phyloP scores from a whole-genome alignment of 2,329 filamentous ascomycete genomes.

The Phaeosphaeriaceae sp. region DNA sequence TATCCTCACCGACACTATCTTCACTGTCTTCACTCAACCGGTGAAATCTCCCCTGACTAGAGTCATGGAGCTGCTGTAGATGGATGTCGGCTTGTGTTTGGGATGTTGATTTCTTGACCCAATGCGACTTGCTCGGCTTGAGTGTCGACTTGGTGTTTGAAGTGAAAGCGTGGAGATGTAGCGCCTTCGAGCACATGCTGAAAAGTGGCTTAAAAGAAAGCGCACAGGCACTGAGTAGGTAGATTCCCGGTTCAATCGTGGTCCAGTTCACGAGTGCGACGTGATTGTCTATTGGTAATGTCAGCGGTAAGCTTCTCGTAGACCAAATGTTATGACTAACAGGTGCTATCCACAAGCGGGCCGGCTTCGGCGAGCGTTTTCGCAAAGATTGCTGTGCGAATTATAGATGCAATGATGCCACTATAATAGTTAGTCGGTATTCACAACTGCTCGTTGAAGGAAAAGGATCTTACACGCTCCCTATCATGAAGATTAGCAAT shows the following conservation, averaged over 20 bases:
- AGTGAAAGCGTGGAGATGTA: conserved; percentile 26
- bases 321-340: conserved; percentile 10
- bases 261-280: conserved; percentile 31
- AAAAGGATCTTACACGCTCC: conserved; percentile 28
- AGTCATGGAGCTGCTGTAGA: not conserved
- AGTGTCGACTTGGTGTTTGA: conserved; percentile 21
- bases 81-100: not conserved
- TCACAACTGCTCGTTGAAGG: not conserved
- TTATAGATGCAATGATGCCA: conserved; percentile 31
- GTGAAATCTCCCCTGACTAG: not conserved
- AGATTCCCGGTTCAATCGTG: conserved; percentile 35
- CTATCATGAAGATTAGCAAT: conserved; percentile 34
- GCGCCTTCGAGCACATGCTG: conserved; percentile 22
- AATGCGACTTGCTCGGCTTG: conserved; percentile 1
- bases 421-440: conserved; percentile 10
- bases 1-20: not conserved
- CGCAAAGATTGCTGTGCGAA: conserved; percentile 30
- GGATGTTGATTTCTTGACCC: not conserved
- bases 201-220: conserved; percentile 35
- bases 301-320: not conserved
- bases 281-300: conserved; percentile 9
- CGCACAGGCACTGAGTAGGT: conserved; percentile 31
- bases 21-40: not conserved
- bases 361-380: conserved; percentile 11
- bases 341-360: conserved; percentile 26